Evolutionary conservation across 2,329 filamentous ascomycete species (phyloP), one percentile per base, ranked within the genome.

Genomic region (Blumeria graminis): DNA sequence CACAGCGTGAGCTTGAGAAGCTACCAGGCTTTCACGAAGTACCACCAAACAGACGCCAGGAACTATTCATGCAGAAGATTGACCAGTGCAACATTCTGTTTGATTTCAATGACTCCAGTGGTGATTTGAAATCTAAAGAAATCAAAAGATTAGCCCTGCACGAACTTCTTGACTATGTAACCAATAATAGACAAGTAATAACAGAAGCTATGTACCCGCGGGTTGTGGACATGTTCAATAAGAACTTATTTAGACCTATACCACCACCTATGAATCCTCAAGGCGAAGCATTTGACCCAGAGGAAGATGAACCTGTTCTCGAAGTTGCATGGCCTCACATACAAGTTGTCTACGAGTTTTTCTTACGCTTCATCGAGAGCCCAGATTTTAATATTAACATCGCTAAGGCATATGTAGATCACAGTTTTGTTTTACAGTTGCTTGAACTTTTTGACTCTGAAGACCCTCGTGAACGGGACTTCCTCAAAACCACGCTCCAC

Each of bases 321-420:
- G 92, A 98, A 72, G 92, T 98, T 38, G 92, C 92, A 5, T 98
- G 92, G 92, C 92, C 92, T 7, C 92, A 98, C 68, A 98, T 98
- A 59, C 92, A 98, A 71, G 92, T 98, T 57, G 92, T 98, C 43
- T 98, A 98, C 70, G 92, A 98, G 70, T 98, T 98, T 75, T 98
- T 98, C 75, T 75, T 98, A 60, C 80, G 92, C 58, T 98, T 98
- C 71, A 98, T 98, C 63, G 92, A 98, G 70, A 96, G 92, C 70
- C 92, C 95, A 69, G 92, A 98, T 69, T 98, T 98, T 76, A 98
- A 96, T 74, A 98, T 92, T 63, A 98, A 98, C 71, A 95, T 95
- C 65, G 92, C 92, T 63, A 98, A 98, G 72, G 85, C 89, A 60
- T 95, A 94, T 69, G 98, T 98, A 68, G 92, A 98, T 67, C 92